Conservation (phyloP, 768 basidiomycete species). For the Leccinellum rugosiceps region DNA sequence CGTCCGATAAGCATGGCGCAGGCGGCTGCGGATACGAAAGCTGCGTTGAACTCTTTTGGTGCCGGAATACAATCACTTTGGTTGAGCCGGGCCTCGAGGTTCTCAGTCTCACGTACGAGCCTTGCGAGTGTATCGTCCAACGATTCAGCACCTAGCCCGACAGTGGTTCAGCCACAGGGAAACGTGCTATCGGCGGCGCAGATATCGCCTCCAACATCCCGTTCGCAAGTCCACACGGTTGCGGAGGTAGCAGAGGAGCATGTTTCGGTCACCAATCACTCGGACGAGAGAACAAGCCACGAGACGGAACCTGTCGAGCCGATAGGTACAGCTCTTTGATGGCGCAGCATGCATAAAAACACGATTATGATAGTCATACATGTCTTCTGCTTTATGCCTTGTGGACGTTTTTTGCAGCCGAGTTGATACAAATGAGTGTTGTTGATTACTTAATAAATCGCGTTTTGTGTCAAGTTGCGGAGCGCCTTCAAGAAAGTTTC, state of each 20-base stretch:
- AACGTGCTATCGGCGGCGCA: constrained; percentile 1
- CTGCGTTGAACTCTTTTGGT: constrained; percentile 39
- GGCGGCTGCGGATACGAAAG: constrained; percentile 33
- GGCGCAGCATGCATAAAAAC: background rate
- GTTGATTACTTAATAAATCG: constrained; percentile 21
- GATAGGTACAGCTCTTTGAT: constrained; percentile 32
- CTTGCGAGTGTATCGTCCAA: constrained; percentile 22
- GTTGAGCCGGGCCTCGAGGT: constrained; percentile 37
- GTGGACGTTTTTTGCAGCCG: background rate
- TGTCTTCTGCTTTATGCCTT: background rate
- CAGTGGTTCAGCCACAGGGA: constrained; percentile 2
- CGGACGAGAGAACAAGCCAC: constrained; percentile 7
- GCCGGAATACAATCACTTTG: constrained; percentile 49
- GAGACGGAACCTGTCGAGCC: constrained; percentile 16
- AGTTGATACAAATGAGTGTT: background rate
- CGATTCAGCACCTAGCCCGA: constrained; percentile 19
- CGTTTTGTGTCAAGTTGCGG: background rate
- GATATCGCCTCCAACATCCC: constrained; percentile 11
- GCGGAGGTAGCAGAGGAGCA: constrained; percentile 18
- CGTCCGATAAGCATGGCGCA: constrained; percentile 30
- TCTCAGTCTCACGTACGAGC: constrained; percentile 35
- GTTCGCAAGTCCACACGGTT: constrained; percentile 24
- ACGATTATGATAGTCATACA: background rate
- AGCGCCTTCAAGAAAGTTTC: constrained; percentile 11
- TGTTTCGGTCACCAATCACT: background rate